Base-by-base conservation (phyloP, 805 yeast species). In the Yarrowia osloensis region DNA sequence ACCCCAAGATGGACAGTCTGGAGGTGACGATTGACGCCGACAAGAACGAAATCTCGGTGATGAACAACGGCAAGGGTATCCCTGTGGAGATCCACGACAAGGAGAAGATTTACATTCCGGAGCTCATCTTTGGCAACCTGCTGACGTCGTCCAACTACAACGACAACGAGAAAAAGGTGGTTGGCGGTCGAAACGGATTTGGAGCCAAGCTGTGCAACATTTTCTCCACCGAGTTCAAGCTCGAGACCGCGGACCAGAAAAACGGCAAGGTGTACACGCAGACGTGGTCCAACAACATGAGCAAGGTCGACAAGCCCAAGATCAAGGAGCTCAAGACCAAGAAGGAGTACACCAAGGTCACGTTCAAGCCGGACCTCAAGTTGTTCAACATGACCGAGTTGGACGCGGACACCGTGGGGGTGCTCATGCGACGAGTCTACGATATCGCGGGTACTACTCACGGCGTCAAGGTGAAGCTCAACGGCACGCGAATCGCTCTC, bases 201-300 rank as follows among this genome's bases (percentile, higher is more conserved):
- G 99, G 99, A 78, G 99, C 99, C 59, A 95, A 95, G 74, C 78
- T 95, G 67, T 95, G 99, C 85, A 95, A 95, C 77, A 95, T 95
- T 70, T 95, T 94, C 77, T 91, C 97, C 28, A 89, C 92, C 4
- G 88, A 89, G 73, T 95, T 95, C 75, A 84, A 81, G 15, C 83
- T 95, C 31, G 97, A 92, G 76, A 95, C 99, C 7, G 94, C 96
- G 21, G 97, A 95, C 77, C 83, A 86, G 65, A 78, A 75, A 52
- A 80, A 82, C 12, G 87, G 84, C 65, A 83, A 85, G 73, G 78
- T 84, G 49, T 95, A 95, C 75, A 81, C 81, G 40, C 99, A 95
- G 76, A 84, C 84, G 2, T 95, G 99, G 99, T 83, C 84, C 61
- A 80, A 88, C 70, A 95, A 95, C 78, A 95, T 95, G 99, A 78